phyloP scores from a whole-genome alignment of 768 basidiomycete species.

The Boletus insuetus region DNA sequence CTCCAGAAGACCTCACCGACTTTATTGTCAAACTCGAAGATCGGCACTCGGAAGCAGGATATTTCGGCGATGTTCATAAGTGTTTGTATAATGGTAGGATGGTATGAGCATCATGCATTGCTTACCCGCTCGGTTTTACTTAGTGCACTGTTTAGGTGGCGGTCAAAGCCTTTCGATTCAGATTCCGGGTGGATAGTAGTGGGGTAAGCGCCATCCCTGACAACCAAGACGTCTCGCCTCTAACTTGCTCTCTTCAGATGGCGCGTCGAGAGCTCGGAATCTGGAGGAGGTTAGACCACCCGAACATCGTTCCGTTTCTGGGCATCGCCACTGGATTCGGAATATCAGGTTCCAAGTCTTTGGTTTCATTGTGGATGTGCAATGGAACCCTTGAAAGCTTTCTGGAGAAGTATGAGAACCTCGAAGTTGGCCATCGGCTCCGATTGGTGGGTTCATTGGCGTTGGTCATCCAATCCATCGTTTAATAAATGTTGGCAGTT shows the following conservation, averaged over 20 bases:
- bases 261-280: conserved; percentile 1
- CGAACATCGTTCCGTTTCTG: conserved; percentile 1
- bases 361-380: background rate
- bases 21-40: background rate
- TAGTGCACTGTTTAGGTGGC: background rate
- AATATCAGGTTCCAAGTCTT: background rate
- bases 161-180: conserved; percentile 1
- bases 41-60: background rate
- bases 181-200: background rate
- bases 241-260: background rate
- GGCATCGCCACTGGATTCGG: conserved; percentile 1
- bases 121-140: background rate
- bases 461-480: too few species aligned
- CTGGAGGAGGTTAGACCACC: conserved; percentile 1
- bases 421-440: background rate
- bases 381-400: background rate
- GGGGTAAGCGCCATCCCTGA: background rate
- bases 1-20: background rate
- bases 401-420: background rate
- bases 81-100: background rate
- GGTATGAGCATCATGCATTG: background rate
- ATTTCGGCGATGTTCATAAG: background rate
- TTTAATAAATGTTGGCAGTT: background rate
- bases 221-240: background rate
- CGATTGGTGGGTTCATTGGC: background rate